These are phyloP conservation scores for Plantago ovata DNA, from an alignment of 257 asterid species.

Conservation along the genomic window DNA sequence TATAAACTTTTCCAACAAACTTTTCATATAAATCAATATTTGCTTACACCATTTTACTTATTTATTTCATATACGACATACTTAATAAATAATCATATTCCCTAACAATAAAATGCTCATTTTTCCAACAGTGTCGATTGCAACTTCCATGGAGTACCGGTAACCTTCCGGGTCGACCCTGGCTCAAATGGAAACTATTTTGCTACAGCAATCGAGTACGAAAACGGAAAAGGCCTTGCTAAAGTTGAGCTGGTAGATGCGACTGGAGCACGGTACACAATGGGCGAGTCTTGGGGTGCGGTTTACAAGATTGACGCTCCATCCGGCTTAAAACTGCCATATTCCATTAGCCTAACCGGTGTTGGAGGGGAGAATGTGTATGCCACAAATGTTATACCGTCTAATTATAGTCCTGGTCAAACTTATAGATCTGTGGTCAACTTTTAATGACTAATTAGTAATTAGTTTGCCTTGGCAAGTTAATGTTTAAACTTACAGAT, in stretches of 20 bases:
- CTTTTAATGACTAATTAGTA: no score
- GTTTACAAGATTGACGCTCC: conserved; percentile 52
- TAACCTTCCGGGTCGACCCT: conserved; percentile 65
- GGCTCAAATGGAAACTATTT: conserved; percentile 68
- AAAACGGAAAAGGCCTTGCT: conserved; percentile 53
- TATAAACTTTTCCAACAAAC: no score
- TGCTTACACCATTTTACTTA: no score
- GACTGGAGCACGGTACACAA: conserved; percentile 42
- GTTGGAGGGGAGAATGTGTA: no score
- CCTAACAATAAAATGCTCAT: neutral
- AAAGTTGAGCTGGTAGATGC: conserved; percentile 51
- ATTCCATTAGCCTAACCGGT: conserved; percentile 43
- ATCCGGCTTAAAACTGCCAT: conserved; percentile 38
- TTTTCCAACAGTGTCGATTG: conserved; percentile 56
- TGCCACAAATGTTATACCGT: no score
- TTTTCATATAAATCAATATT: no score
- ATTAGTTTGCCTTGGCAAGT: no score
- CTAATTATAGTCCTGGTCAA: no score
- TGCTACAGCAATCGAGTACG: conserved; percentile 51
- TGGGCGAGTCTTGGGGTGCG: conserved; percentile 76
- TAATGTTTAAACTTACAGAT: no score
- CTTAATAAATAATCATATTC: no score
- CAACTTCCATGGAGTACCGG: conserved; percentile 47
- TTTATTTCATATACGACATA: no score
- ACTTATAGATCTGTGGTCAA: no score